Conservation (phyloP, 192 early-diverging fungal species). For the Linnemannia exigua region DNA sequence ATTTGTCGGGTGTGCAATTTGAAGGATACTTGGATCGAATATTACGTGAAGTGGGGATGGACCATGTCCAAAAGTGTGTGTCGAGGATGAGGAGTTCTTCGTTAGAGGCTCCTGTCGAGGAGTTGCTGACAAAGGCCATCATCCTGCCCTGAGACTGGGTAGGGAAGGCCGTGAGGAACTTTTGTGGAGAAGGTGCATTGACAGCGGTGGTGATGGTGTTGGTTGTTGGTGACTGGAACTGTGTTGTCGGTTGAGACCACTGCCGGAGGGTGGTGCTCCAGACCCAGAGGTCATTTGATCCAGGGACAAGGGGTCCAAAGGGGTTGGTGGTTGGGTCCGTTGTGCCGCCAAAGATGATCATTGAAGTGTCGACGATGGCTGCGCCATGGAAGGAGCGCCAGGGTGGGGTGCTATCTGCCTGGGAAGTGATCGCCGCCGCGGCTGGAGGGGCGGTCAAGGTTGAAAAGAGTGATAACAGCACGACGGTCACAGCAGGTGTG, state of each 20-base stretch:
- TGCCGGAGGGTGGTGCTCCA: conserved; percentile 62
- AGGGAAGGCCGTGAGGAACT: conserved; percentile 54
- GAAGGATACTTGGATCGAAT: too few relatives aligned
- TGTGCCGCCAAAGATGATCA: conserved; percentile 64
- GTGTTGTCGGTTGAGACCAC: conserved; percentile 60
- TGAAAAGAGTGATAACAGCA: background rate
- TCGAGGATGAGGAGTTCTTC: conserved; percentile 58
- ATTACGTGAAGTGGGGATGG: conserved; percentile 62
- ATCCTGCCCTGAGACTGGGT: conserved; percentile 59
- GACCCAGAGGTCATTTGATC: conserved; percentile 61
- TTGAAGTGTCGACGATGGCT: conserved; percentile 52
- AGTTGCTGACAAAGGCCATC: conserved; percentile 59
- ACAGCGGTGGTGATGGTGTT: background rate
- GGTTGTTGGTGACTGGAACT: conserved; percentile 14
- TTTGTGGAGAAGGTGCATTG: conserved; percentile 44
- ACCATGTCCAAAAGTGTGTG: conserved; percentile 62
- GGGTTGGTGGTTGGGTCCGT: conserved; percentile 43
- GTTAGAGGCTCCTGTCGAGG: too few relatives aligned
- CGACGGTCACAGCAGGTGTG: background rate
- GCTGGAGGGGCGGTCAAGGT: background rate
- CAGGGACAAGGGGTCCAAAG: conserved; percentile 33
- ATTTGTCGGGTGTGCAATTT: background rate
- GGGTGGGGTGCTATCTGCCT: conserved; percentile 18
- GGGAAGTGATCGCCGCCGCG: conserved; percentile 12
- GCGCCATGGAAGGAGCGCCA: conserved; percentile 56